These are phyloP conservation scores for Monosporozyma aerobia DNA, from an alignment of 805 yeast species.

Conservation along the genomic window DNA sequence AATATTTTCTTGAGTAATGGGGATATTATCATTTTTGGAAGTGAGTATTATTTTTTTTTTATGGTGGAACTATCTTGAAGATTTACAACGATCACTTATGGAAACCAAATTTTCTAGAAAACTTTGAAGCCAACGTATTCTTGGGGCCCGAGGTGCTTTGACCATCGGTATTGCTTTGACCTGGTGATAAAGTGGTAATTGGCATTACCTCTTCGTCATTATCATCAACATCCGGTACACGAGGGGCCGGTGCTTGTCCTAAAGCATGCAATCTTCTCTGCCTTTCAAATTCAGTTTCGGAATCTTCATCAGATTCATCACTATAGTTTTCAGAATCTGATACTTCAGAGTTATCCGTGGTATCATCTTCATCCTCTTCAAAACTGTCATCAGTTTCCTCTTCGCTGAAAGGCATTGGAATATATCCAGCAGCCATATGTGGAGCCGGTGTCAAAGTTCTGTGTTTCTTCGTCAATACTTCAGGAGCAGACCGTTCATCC, in stretches of 20 bases:
- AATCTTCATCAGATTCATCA: constrained; percentile 25
- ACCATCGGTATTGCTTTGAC: background rate
- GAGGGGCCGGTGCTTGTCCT: constrained; percentile 29
- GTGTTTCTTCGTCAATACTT: constrained; percentile 1
- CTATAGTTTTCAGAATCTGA: constrained; percentile 17
- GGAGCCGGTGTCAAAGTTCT: constrained; percentile 9
- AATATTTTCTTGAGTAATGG: background rate
- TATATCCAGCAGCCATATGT: background rate
- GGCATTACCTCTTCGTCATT: constrained; percentile 40
- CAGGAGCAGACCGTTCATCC: background rate
- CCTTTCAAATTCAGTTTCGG: constrained; percentile 60
- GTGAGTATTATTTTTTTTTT: background rate
- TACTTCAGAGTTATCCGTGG: constrained; percentile 11
- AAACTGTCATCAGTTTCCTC: constrained; percentile 11
- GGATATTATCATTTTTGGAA: background rate
- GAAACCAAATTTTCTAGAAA: background rate
- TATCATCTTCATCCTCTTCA: constrained; percentile 16
- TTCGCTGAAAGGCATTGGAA: background rate
- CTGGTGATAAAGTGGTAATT: constrained; percentile 4
- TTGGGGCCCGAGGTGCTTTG: background rate
- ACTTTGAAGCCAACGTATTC: background rate
- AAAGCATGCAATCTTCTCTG: constrained; percentile 52
- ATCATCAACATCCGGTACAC: constrained; percentile 34
- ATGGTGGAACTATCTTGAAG: background rate
- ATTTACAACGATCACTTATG: background rate